Base-by-base conservation (phyloP, 164 flowering plant species). In the Magnolia changhungtana region DNA sequence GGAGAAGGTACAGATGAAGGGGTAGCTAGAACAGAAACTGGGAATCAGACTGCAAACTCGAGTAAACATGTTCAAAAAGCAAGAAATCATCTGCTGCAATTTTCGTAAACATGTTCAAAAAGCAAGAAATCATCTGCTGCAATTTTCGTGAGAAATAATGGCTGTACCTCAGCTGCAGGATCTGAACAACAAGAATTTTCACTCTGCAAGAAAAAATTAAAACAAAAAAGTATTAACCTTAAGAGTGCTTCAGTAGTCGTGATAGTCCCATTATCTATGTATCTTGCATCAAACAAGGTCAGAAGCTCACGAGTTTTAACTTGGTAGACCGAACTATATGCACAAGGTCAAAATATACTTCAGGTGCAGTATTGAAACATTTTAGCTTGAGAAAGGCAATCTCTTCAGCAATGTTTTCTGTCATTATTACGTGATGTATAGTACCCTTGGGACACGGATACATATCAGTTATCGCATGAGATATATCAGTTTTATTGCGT, bases 1-100 rank as follows among this genome's bases (percentile, higher is more conserved):
- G 90, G 67, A 92, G 81, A 78, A 94, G 88, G 83, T 91, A 92
- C 76, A 92, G 83, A 79, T 84, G 83, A 59, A 92, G 79, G 58
- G 93, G 91, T 66, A 92, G 82, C 98, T 94, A 77, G 63, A 72
- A 75, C 70, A 66, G 75, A 80, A 77, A 74, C 9, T 61, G 73
- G 19, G 63, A 72, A 29, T 59, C 45, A 80, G 58, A 23, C 19
- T 23, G 16, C 29, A 13, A 19, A 50, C 24, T 64, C 72, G 50
- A 71, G 58, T 37, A 13, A 68, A 24, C 18, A 0, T 24, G 71
- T 73, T 59, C 71, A 67, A 6, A 70, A 65, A 65, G 68, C 29
- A 65, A 7, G 14, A 29, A 68, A 1, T 29, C 52, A 72, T 74
- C 24, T 27, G 29, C 50, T 27, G 72, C 29, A 74, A 69, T 9